Conservation (phyloP, 1,284 basidiomycete species). For the Boletus mariae region DNA sequence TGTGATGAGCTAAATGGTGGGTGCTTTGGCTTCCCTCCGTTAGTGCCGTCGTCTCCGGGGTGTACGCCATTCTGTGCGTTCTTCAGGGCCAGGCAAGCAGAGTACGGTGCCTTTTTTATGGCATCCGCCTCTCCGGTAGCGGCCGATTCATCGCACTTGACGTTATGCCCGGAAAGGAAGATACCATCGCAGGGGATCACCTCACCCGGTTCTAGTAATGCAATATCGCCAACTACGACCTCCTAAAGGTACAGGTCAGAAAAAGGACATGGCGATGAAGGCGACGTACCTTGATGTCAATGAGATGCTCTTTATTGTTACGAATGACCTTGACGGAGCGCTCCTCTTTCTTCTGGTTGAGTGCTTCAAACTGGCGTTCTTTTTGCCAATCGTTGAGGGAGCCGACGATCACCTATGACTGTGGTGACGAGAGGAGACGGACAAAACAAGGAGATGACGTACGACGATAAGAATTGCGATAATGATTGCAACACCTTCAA, state of each 20-base stretch:
- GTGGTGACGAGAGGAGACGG: conserved; percentile 3
- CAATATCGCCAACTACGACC: conserved; percentile 91
- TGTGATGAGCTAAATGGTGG: conserved; percentile 42
- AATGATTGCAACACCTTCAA: conserved; percentile 97
- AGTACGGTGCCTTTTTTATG: conserved; percentile 84
- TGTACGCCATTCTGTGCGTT: conserved; percentile 24
- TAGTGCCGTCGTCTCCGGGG: conserved; percentile 23
- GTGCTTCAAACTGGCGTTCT: conserved; percentile 88
- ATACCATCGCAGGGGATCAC: conserved; percentile 94
- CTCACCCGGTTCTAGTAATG: conserved; percentile 91
- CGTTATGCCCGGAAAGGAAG: conserved; percentile 89
- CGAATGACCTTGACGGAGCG: conserved; percentile 91
- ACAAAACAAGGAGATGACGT: conserved; percentile 27
- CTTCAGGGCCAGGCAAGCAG: conserved; percentile 61
- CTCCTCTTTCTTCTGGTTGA: conserved; percentile 96
- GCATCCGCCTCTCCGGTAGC: conserved; percentile 97
- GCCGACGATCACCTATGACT: conserved; percentile 72
- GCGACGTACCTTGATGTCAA: conserved; percentile 70
- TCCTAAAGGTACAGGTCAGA: conserved; percentile 46
- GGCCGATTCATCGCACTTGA: conserved; percentile 94
- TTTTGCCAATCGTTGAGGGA: conserved; percentile 96
- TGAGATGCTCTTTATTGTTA: conserved; percentile 71
- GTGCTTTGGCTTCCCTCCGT: conserved; percentile 18
- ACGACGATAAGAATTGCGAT: conserved; percentile 85
- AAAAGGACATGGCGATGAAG: not conserved